Evolutionary conservation across 2,329 filamentous ascomycete species (phyloP).

Genomic region (Hypoxylon sp.): DNA sequence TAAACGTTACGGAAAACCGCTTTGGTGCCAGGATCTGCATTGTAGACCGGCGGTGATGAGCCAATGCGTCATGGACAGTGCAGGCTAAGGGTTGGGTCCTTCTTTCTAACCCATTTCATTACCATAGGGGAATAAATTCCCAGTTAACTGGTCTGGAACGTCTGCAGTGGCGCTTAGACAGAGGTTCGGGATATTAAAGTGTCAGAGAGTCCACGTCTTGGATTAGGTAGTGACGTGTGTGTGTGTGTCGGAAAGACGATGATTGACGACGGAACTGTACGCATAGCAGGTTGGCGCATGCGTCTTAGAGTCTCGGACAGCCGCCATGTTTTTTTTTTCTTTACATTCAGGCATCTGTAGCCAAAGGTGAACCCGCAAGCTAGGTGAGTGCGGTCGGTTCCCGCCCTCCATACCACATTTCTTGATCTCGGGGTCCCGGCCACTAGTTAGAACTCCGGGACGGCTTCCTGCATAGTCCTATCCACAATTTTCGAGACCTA

Average conservation of each 20-base stretch:
- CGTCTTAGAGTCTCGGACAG: constrained; percentile 40
- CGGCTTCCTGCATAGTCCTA: constrained; percentile 44
- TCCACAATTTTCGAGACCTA: constrained; percentile 45
- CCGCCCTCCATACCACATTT: constrained; percentile 35
- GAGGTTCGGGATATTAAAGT: constrained; percentile 29
- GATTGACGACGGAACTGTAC: constrained; percentile 18
- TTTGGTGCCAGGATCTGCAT: constrained; percentile 31
- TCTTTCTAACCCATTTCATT: constrained; percentile 6
- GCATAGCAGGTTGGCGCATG: constrained; percentile 20
- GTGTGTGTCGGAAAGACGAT: constrained; percentile 26
- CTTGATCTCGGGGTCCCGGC: constrained; percentile 40
- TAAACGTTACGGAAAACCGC: constrained; percentile 21
- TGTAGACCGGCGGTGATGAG: constrained; percentile 26
- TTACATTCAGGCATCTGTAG: constrained; percentile 19
- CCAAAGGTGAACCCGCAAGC: constrained; percentile 22
- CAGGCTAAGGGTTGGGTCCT: constrained; percentile 5
- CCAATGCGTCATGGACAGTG: constrained; percentile 24
- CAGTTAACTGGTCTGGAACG: constrained; percentile 17
- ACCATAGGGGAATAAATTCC: constrained; percentile 15
- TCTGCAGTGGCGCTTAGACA: constrained; percentile 8
- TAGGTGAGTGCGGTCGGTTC: constrained; percentile 37
- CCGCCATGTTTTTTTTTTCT: constrained; percentile 26
- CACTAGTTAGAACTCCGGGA: constrained; percentile 42
- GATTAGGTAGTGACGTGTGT: constrained; percentile 21
- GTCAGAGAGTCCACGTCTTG: constrained; percentile 25